Base-by-base conservation (phyloP, 2,329 filamentous ascomycete genomes). In the Lasiodiplodia citricola region DNA sequence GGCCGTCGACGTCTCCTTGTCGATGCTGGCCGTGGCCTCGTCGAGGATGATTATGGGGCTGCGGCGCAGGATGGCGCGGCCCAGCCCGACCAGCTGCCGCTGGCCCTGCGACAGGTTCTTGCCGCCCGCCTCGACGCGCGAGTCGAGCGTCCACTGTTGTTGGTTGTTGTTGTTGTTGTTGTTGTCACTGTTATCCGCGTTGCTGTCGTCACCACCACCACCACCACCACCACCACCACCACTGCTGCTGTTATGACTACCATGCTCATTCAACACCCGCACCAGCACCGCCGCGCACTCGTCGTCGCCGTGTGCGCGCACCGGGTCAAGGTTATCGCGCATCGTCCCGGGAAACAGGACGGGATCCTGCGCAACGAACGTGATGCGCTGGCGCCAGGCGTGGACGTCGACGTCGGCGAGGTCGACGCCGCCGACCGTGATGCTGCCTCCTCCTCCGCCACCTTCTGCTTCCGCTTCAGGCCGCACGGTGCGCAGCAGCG, bases 361-460 rank as follows among this genome's bases (percentile, higher is more conserved):
- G 0, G 89, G 88, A 63, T 91, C 89, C 75, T 91, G 89, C 0
- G 89, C 88, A 6, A 91, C 84, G 76, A 91, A 91, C 0, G 88
- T 90, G 67, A 91, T 81, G n/a, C 88, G 80, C 13, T 84, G 85
- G 21, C 89, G 87, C 0, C 91, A 82, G 0, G 85, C 81, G 74
- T 90, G 86, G 14, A 84, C 88, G 71, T 85, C 83, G 13, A 91
- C 87, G 31, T 84, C 83, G 0, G 87, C 81, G 41, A 90, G 86
- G 70, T 91, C 87, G 18, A 91, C 82, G 25, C 82, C 83, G 72
- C 91, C 89, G 64, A 91, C 84, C 3, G 85, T 72, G 54, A 91
- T 90, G 2, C 79, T 80, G 4, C 89, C 89, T 25, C 56, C 56
- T 3, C 41, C 89, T 18, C 56, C 56, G 4, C 41, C 2, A 3